Base-by-base conservation (phyloP, 192 early-diverging fungal species). In the Linnemannia zychae region DNA sequence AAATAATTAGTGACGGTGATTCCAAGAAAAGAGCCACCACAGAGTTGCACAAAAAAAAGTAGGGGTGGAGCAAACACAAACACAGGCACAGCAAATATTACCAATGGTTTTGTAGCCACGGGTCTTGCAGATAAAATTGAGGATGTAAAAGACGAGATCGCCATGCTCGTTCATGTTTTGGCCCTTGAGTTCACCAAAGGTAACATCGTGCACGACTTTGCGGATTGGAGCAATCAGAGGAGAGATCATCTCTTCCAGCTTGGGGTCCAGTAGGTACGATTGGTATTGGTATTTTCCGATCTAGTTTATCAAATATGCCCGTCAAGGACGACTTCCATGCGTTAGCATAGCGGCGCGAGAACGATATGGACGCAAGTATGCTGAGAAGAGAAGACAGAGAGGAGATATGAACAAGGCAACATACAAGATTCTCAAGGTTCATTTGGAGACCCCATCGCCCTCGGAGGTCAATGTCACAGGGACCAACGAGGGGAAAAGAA, bases 91-190 rank as follows among this genome's bases (percentile, higher is more conserved):
- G 13, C 7, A 24, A 15, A 50, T n/a, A 16, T 66, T 89, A 95
- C 95, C 91, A 28, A 98, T 88, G 4, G 95, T 94, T 86, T 99
- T 99, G 88, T 93, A 94, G 15, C 98, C 98, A 40, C 98, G 92
- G 37, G 96, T 95, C 74, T 97, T 97, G 86, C 92, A 93, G 60
- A 98, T 81, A 36, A 90, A 89, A 79, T 98, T 97, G 17, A 98
- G 73, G 57, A 93, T 71, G n/a, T 73, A 86, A 89, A 94, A 69
- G 86, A 75, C 67, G 37, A 75, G 60, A 49, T 68, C 50, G 28
- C 79, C 77, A 16, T 80, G 49, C 24, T 78, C 83, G 79, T 79
- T 80, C 46, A 71, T 65, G 5, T 37, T 9, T 47, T 88, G 44
- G 3, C 69, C 78, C n/a, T 84, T 78, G 50, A 67, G 48, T 9